Evolutionary conservation across 169 alveolate species (phyloP), one percentile per base, ranked within the genome.

Genomic region (Plasmodium gaboni): DNA sequence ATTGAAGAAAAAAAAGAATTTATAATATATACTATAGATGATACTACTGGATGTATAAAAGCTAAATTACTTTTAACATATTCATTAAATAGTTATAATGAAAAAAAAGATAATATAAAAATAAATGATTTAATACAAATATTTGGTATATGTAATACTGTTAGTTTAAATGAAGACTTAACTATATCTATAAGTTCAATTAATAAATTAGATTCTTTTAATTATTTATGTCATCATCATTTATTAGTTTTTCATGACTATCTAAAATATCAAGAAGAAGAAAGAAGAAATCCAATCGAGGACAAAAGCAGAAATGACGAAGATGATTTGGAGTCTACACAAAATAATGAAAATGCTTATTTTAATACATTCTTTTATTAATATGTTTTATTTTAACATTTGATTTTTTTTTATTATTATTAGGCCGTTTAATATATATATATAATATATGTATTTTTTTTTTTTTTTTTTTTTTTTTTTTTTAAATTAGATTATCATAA

Each of bases 1-100:
- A 85, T 85, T 13, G 91, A 85, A 57, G 86, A 85, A 72, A 85
- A 68, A 69, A 85, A 69, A 63, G 91, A 85, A 70, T 85, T 70
- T 63, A 55, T 85, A 70, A 65, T 85, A 8, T 85, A 85, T 26
- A 85, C 91, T 57, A 70, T 85, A 64, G 91, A 85, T 72, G 91
- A 85, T 13, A 69, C 91, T n/a, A 85, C 91, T 4, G 91, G 91
- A n/a, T 85, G 61, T 61, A 60, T 85, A 22, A 85, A 64, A 72
- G 91, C 91, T 69, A 85, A 85, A 64, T 46, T 69, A 8, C 86
- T 85, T 44, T 70, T 85, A 85, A 85, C 86, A 5, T 85, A 69
- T 70, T 70, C 91, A 8, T 57, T 69, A 57, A 69, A 42, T 69
- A 22, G 71, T 17, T 17, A 48, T 19, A 55, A 65, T 32, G 90